Conservation (phyloP, 441 rosid species). For the Bocquillonia castaneifolia region DNA sequence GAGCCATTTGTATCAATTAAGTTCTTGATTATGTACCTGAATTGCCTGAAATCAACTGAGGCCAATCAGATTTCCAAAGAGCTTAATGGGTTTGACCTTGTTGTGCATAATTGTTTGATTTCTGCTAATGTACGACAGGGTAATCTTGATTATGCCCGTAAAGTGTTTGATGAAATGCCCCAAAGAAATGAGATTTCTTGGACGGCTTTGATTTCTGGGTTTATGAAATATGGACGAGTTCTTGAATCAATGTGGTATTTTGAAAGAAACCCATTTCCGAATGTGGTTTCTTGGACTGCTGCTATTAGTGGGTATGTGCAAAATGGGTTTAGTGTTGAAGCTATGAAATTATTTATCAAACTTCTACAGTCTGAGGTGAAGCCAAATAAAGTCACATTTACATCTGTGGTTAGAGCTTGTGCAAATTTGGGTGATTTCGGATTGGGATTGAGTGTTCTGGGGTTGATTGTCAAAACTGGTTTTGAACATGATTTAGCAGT, state of each 20-base stretch:
- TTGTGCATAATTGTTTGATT: slow-evolving; percentile 47
- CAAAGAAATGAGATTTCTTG: slow-evolving; percentile 51
- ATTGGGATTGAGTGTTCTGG: slow-evolving; percentile 39
- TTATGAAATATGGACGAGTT: slow-evolving; percentile 47
- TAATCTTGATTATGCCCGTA: slow-evolving; percentile 39
- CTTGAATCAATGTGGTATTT: slow-evolving; percentile 49
- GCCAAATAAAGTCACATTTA: slow-evolving; percentile 50
- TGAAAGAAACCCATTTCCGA: slow-evolving; percentile 47
- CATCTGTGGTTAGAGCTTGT: slow-evolving; percentile 44
- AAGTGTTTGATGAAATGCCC: slow-evolving; percentile 62
- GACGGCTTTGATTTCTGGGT: slow-evolving; percentile 50
- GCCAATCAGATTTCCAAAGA: slow-evolving; percentile 40
- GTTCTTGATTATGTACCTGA: slow-evolving; percentile 48
- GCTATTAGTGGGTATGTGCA: slow-evolving; percentile 48
- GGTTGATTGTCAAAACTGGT: slow-evolving; percentile 47
- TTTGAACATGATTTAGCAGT: slow-evolving; percentile 39
- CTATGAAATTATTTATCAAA: slow-evolving; percentile 40
- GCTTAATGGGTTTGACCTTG: slow-evolving; percentile 41
- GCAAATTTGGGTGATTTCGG: slow-evolving; percentile 29
- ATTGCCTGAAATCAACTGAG: slow-evolving; percentile 33
- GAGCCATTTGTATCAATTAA: slow-evolving; percentile 42
- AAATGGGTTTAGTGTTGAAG: slow-evolving; percentile 40
- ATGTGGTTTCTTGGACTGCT: slow-evolving; percentile 53
- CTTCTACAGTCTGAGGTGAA: slow-evolving; percentile 38
- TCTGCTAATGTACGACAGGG: slow-evolving; percentile 37